Evolutionary conservation across 2,329 filamentous ascomycete genomes (phyloP), one percentile per base, ranked within the genome.

Genomic region (Pseudogymnoascus sp.): DNA sequence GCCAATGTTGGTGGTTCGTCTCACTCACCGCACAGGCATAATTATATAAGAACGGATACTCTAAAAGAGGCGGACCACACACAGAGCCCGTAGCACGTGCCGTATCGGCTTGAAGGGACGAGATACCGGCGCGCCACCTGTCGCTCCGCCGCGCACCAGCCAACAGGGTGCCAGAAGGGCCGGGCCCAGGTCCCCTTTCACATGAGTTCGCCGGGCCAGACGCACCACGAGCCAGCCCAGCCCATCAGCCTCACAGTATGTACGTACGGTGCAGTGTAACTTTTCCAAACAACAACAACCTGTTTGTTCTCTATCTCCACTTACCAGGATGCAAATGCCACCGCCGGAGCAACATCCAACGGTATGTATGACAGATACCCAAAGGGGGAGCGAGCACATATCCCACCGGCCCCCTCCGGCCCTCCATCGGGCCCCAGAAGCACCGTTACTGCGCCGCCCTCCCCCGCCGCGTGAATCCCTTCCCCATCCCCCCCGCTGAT

Each of bases 101-200:
- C 47, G 26, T 31, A 33, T 31, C 47, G 47, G 47, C 26, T 57
- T 57, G 47, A 57, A 57, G 47, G 47, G 47, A 57, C 47, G 47
- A 57, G 11, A 57, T 57, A 57, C 47, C 47, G 47, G 26, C 19
- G 26, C 47, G 15, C 26, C 47, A 31, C 15, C 3, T 31, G 23
- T 31, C 4, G 23, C n/a, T 53, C 47, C 47, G n/a, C n/a, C 11
- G 47, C 47, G 47, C 47, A 57, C n/a, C 47, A 57, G 47, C 47
- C 47, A 57, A 33, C 47, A 33, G 33, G 15, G 10, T 19, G 26
- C 17, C 47, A 17, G n/a, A 57, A 33, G 19, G 47, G 26, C 11
- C 47, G 47, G 47, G 21, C 47, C 47, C 44, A 53, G 15, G 15
- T 53, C 26, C 47, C 15, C n/a, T n/a, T 53, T 33, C 47, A 13